phyloP scores from a whole-genome alignment of 352 stramenopile genomes.

The Phytophthora colocasiae region DNA sequence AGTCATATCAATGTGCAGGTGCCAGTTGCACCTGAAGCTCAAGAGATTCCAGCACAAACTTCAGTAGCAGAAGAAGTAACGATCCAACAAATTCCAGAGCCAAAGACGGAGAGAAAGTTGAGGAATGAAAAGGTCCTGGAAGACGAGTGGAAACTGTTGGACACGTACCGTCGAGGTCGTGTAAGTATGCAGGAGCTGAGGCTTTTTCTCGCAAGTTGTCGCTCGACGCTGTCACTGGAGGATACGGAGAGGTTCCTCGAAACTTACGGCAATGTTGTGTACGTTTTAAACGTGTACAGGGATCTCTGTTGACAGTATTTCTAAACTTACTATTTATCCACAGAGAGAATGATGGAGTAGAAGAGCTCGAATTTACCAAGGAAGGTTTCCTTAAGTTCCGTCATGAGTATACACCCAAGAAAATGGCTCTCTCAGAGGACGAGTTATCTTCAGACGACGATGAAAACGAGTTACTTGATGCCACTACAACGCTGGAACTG shows the following conservation, averaged over 20 bases:
- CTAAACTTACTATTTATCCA: constrained; percentile 2
- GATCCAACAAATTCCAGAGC: neutral
- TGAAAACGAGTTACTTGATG: constrained; percentile 24
- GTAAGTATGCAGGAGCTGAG: constrained; percentile 52
- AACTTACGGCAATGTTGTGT: constrained; percentile 49
- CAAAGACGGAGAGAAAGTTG: constrained; percentile 22
- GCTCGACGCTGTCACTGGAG: constrained; percentile 41
- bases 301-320: neutral
- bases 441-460: constrained; percentile 45
- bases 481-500: neutral
- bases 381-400: constrained; percentile 60
- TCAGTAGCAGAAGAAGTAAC: neutral
- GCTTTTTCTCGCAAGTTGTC: constrained; percentile 57
- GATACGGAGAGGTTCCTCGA: constrained; percentile 69
- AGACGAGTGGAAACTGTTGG: constrained; percentile 65
- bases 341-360: constrained; percentile 25
- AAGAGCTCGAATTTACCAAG: constrained; percentile 54
- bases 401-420: constrained; percentile 51
- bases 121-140: constrained; percentile 46
- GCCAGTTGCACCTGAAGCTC: neutral
- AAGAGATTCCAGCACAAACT: neutral
- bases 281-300: neutral
- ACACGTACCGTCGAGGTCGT: constrained; percentile 54
- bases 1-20: constrained; percentile 44
- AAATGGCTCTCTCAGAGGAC: constrained; percentile 37